Percentiles rank a stretch among this genome's conserved stretches.
These are phyloP conservation scores for Chaetomium olivaceum DNA, from an alignment of 2,329 filamentous ascomycete genomes.

Conservation along the genomic window DNA sequence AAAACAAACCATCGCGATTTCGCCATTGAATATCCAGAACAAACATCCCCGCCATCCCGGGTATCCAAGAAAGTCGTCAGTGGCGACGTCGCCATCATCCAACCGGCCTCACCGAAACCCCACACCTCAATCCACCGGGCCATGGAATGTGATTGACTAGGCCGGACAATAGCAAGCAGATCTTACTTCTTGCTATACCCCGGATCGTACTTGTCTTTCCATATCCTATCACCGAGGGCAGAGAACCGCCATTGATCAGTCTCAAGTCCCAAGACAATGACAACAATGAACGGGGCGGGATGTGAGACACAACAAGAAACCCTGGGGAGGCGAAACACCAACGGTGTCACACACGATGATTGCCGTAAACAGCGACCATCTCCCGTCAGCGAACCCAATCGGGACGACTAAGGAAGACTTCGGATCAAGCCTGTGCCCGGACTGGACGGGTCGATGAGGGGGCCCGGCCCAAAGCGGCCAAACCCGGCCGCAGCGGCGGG, in stretches of 20 bases:
- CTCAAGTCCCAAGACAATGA: background rate
- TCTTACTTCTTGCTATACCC: conserved; percentile 46
- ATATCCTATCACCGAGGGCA: conserved; percentile 68
- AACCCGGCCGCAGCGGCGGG: conserved; percentile 9
- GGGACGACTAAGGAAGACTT: background rate
- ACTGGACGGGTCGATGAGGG: background rate
- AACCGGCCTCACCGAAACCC: background rate
- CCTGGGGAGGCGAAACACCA: background rate
- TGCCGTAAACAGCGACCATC: conserved; percentile 2
- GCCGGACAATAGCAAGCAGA: background rate
- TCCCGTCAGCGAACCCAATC: background rate
- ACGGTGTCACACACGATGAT: background rate
- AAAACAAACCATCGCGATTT: background rate
- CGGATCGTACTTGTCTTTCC: conserved; percentile 91
- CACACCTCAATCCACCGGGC: background rate
- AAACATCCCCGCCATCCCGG: background rate
- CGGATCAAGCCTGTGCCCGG: background rate
- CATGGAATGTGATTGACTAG: background rate
- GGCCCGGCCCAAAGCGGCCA: background rate
- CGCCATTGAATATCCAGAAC: background rate
- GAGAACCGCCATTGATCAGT: conserved; percentile 4
- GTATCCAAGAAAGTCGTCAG: conserved; percentile 2
- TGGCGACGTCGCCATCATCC: background rate
- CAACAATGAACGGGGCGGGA: background rate
- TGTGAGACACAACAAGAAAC: conserved; percentile 13